Base-by-base conservation (phyloP, 441 rosid species). In the Populus hybrid region DNA sequence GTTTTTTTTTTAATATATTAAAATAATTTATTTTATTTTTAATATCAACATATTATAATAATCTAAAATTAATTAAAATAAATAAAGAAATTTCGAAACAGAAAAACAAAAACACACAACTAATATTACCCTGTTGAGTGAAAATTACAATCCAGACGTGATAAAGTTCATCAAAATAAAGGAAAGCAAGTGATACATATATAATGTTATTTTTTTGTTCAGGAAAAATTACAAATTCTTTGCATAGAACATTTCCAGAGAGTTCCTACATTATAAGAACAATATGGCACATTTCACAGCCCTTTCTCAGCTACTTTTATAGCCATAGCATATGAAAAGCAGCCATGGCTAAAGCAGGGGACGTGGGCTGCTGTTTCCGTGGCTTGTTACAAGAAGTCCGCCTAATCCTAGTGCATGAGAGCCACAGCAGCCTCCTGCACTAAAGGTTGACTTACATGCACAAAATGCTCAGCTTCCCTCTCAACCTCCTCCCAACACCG, bases 391-490 rank as follows among this genome's bases (percentile, higher is more conserved):
- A 4, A 24, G 24, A 63, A 61, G 69, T 3, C 32, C 5, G 16
- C 9, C 57, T 67, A 28, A 42, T 72, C 14, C 65, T 87, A 92
- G 70, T 84, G 93, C 84, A 76, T 84, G 12, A 90, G 89, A 72
- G 94, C 97, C 23, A 83, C 90, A 5, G 94, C 92, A 40, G 94
- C 94, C 82, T 91, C 98, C 63, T 92, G 90, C 3, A 93, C 93
- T 21, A 90, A 73, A 1, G 98, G 98, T 78, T 79, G 89, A 63
- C 91, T 91, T 0, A 87, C 85, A 42, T 86, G 87, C 70, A 95
- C 98, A 71, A 90, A 95, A 68, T 91, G 98, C 73, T 90, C 87
- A 0, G 97, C 97, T 83, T 92, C 98, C 71, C 97, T 85, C 86
- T 93, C 98, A 24, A 91, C 89, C 80, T 95, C 83, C 84, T 95